Base-by-base conservation (phyloP, 1,284 basidiomycete species). In the Naganishia albida region DNA sequence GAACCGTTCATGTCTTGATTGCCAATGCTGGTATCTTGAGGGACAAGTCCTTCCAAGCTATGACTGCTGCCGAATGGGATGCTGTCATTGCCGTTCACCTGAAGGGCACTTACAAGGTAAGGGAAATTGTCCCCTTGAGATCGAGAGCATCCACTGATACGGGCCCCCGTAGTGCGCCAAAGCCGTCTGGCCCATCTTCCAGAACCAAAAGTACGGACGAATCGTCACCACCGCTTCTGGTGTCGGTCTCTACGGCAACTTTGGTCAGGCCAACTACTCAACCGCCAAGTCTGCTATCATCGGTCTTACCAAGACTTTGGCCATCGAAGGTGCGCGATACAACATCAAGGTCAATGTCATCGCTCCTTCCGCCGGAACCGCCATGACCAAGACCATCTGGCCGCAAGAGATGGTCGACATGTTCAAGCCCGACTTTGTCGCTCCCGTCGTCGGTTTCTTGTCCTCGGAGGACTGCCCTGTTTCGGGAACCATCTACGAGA, bases 141-240 rank as follows among this genome's bases (percentile, higher is more conserved):
- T 10, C 18, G n/a, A n/a, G n/a, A n/a, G 52, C 16, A n/a, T n/a
- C 52, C 25, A 7, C n/a, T n/a, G n/a, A 15, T 2, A 43, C 42
- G 20, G 42, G 15, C 16, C 34, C 34, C 10, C 10, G 34, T 34
- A 90, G 88, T 91, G 90, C 73, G 88, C 87, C 64, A 92, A 96
- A 77, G 95, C 95, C 15, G 90, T 92, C 42, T 99, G 94, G 96
- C 93, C 95, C 3, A 83, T 93, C 74, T 97, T 99, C 85, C 88
- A 90, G 79, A 90, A 95, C 81, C 96, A 99, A 77, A 94, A 93
- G 81, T 98, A 89, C 76, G 95, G 96, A 39, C 88, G 96, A 65
- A 95, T 99, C 74, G 85, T 99, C 65, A 96, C 91, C 62, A 98
- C 94, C 30, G 87, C 88, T 66, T 98, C 94, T 6, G 88, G 89